Evolutionary conservation across 768 basidiomycete genomes (phyloP).

Genomic region (Termitomyces sp.): DNA sequence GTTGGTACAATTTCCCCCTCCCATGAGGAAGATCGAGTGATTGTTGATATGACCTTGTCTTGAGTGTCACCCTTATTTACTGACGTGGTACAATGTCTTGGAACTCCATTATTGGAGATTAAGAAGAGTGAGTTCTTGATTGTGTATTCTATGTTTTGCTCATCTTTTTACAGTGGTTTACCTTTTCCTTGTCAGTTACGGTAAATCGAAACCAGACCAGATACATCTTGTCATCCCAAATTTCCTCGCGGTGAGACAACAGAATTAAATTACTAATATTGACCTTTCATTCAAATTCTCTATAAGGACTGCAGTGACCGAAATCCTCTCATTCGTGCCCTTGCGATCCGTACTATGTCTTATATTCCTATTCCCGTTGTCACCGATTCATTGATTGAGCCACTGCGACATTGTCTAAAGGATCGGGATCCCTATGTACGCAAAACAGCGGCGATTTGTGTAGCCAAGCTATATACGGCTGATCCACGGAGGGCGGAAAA

Average conservation of each 20-base stretch:
- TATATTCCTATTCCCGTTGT: constrained; percentile 93
- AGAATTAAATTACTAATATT: neutral
- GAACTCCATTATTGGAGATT: constrained; percentile 94
- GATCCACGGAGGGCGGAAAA: constrained; percentile 85
- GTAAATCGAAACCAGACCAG: constrained; percentile 88
- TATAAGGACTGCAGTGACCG: constrained; percentile 91
- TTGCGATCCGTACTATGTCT: constrained; percentile 98
- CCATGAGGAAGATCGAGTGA: constrained; percentile 16
- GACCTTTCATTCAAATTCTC: constrained; percentile 6
- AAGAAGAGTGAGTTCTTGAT: constrained; percentile 83
- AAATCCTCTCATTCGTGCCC: constrained; percentile 93
- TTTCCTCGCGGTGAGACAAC: constrained; percentile 68
- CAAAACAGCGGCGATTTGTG: constrained; percentile 97
- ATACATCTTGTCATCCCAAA: constrained; percentile 88
- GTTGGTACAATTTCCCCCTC: constrained; percentile 49
- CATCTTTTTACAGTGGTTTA: constrained; percentile 74
- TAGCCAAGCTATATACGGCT: constrained; percentile 90
- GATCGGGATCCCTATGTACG: constrained; percentile 97
- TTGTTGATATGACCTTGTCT: constrained; percentile 13
- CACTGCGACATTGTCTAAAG: constrained; percentile 85
- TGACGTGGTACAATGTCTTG: constrained; percentile 93
- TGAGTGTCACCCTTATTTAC: constrained; percentile 91
- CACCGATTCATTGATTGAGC: constrained; percentile 81
- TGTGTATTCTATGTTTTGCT: neutral
- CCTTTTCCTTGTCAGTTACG: constrained; percentile 96